Evolutionary conservation across 1,139 yeast species (phyloP).

Genomic region (Yamadazyma blattariae): DNA sequence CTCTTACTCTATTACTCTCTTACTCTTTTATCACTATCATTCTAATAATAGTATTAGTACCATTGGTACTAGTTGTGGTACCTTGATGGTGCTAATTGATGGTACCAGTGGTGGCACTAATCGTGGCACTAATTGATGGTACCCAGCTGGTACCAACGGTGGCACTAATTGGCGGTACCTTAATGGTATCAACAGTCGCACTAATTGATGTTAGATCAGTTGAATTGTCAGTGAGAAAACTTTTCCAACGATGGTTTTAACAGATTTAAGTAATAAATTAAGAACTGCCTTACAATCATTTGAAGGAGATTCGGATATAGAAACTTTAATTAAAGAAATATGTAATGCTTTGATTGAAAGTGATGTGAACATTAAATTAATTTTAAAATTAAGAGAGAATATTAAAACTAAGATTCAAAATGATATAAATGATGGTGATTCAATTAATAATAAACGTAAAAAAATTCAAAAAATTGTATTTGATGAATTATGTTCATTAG

Average conservation of each 20-base stretch:
- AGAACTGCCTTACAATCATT: constrained; percentile 70
- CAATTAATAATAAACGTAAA: constrained; percentile 61
- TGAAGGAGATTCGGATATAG: constrained; percentile 41
- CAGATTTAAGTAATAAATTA: constrained; percentile 88
- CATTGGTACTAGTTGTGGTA: too few relatives aligned
- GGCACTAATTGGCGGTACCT: too few relatives aligned
- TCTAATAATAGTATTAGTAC: too few relatives aligned
- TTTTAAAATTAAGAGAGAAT: constrained; percentile 71
- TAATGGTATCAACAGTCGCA: too few relatives aligned
- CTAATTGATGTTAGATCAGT: too few relatives aligned
- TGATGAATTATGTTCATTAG: constrained; percentile 85
- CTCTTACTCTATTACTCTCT: background rate
- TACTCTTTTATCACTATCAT: too few relatives aligned
- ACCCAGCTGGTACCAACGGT: too few relatives aligned
- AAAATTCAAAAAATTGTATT: constrained; percentile 88
- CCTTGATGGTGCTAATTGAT: too few relatives aligned
- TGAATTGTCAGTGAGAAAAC: too few relatives aligned
- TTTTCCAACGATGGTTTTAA: constrained; percentile 82
- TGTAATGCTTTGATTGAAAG: constrained; percentile 87
- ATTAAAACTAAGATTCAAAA: constrained; percentile 52
- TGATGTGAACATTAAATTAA: constrained; percentile 87
- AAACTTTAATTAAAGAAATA: constrained; percentile 76
- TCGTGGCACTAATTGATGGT: too few relatives aligned
- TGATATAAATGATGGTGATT: constrained; percentile 51
- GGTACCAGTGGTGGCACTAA: too few relatives aligned